Percentiles rank a stretch among this genome's conserved stretches.
phyloP scores from a whole-genome alignment of 768 basidiomycete species.

The Suillus decipiens region DNA sequence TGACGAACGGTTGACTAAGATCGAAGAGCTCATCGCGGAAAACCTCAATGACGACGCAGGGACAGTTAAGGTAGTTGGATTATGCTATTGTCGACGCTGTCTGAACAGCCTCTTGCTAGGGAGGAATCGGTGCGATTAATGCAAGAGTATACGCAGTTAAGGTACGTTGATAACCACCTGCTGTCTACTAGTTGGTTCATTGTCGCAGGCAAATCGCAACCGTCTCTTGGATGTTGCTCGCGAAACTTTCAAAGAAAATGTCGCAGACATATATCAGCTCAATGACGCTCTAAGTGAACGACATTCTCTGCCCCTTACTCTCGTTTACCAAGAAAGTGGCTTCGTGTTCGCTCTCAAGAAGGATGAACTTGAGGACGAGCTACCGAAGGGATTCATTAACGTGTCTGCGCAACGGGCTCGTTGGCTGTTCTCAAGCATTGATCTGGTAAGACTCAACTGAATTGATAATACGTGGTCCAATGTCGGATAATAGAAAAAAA shows the following conservation, averaged over 20 bases:
- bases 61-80: slow-evolving; percentile 53
- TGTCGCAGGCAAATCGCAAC: slow-evolving; percentile 67
- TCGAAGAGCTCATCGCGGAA: slow-evolving; percentile 58
- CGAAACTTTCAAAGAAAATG: slow-evolving; percentile 92
- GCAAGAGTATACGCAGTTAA: slow-evolving; percentile 89
- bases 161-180: slow-evolving; percentile 28
- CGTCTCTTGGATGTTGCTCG: slow-evolving; percentile 91
- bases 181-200: background rate
- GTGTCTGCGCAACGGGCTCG: slow-evolving; percentile 65
- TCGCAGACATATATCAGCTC: slow-evolving; percentile 81
- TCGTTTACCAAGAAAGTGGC: slow-evolving; percentile 72
- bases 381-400: slow-evolving; percentile 76
- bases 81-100: background rate
- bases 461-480: background rate
- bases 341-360: slow-evolving; percentile 77
- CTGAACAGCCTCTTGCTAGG: slow-evolving; percentile 39
- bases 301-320: slow-evolving; percentile 62
- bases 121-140: slow-evolving; percentile 73
- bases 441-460: slow-evolving; percentile 55
- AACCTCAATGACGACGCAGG: slow-evolving; percentile 75
- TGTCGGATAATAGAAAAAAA: slow-evolving; percentile 60
- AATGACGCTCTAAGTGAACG: slow-evolving; percentile 58
- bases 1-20: slow-evolving; percentile 67
- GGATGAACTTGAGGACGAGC: slow-evolving; percentile 44
- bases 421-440: slow-evolving; percentile 77